Percentiles rank a stretch among this genome's conserved stretches.
Conservation (phyloP, 352 stramenopile genomes). For the Phytophthora pinifolia region DNA sequence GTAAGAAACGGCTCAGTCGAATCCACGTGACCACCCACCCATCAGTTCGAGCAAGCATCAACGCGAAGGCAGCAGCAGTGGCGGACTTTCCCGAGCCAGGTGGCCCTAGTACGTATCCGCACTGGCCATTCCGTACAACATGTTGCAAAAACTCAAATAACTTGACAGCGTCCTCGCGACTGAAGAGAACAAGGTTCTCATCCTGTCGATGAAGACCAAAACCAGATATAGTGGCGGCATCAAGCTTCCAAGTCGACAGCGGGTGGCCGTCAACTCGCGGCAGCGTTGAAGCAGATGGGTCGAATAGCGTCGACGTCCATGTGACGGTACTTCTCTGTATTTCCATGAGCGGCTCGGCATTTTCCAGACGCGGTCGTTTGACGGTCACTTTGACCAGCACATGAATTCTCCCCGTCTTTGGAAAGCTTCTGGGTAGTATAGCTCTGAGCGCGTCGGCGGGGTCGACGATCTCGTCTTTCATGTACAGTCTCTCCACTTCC, state of each 20-base stretch:
- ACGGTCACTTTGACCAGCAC: no score
- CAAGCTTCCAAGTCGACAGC: constrained; percentile 1
- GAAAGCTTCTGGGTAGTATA: no score
- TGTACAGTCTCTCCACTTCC: no score
- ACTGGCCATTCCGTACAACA: no score
- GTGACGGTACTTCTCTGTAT: not conserved
- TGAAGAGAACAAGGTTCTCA: not conserved
- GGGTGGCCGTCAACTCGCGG: no score
- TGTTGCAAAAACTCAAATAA: constrained; percentile 4
- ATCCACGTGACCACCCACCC: constrained; percentile 12
- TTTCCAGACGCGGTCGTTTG: constrained; percentile 3
- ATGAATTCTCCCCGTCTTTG: no score
- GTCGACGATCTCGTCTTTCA: no score
- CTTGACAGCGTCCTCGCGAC: not conserved
- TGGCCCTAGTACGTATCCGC: no score
- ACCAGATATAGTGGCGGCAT: not conserved
- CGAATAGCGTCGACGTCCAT: no score
- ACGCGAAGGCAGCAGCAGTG: constrained; percentile 14
- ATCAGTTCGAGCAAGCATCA: not conserved
- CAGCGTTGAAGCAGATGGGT: no score
- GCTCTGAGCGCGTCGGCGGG: no score
- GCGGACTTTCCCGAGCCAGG: constrained; percentile 11
- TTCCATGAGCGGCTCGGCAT: not conserved
- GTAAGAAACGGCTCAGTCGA: no score
- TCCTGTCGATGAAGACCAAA: not conserved